Conservation (phyloP, 176 grass and related monocot species). For the Eleusine indica region DNA sequence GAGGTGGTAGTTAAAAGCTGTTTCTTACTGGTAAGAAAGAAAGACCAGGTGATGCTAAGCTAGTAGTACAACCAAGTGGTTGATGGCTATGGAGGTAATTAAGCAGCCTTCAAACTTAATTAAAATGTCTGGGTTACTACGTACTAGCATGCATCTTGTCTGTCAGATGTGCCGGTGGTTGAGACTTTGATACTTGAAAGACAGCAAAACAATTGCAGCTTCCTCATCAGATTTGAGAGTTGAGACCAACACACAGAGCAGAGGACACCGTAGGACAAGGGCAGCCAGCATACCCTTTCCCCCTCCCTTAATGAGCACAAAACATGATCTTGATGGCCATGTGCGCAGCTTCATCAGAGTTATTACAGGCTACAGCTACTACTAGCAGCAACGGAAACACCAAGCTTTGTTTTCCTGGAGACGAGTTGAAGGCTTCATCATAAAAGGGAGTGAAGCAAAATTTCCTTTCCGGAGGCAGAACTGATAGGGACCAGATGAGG, state of each 20-base stretch:
- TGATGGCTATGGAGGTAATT: neutral
- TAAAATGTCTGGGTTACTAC: neutral
- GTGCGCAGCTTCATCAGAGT: constrained; percentile 24
- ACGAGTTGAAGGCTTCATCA: neutral
- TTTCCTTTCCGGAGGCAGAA: neutral
- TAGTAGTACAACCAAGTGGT: no score
- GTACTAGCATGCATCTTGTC: neutral
- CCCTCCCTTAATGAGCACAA: constrained; percentile 1
- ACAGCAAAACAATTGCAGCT: constrained; percentile 6
- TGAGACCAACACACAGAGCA: constrained; percentile 1
- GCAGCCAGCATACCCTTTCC: constrained; percentile 3
- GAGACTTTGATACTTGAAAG: constrained; percentile 23
- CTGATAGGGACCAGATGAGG: neutral
- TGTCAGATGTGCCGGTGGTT: constrained; percentile 12
- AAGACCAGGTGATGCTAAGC: neutral
- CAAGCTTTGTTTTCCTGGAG: neutral
- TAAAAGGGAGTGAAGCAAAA: neutral
- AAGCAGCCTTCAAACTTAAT: neutral
- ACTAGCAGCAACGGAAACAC: neutral
- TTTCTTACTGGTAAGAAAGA: neutral
- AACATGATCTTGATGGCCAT: constrained; percentile 31
- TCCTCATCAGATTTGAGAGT: constrained; percentile 14
- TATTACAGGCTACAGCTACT: no score
- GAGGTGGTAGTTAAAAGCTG: neutral
- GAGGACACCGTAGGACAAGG: constrained; percentile 27